Percentiles rank a stretch among this genome's conserved stretches.
phyloP scores from a whole-genome alignment of 225 moss, liverwort and hornwort species.

The Marchantia polymorpha region DNA sequence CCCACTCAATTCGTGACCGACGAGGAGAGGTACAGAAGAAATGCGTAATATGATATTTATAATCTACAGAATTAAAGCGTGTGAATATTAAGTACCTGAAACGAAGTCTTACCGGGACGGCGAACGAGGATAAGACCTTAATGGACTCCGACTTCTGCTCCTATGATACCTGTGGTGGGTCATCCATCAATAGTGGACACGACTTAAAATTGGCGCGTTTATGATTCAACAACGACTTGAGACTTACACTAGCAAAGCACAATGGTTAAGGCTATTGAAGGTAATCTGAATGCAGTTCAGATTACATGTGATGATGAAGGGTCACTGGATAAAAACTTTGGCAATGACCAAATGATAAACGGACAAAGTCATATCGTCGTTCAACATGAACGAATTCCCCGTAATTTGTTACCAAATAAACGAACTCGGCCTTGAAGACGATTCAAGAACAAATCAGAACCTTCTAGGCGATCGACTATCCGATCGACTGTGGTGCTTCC shows the following conservation, averaged over 20 bases:
- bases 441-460: slow-evolving; percentile 8
- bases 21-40: not conserved
- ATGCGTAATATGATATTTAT: not conserved
- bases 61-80: not conserved
- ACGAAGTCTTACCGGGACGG: slow-evolving; percentile 25
- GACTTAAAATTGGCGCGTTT: not conserved
- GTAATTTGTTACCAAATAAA: not conserved
- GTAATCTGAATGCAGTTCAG: too few relatives aligned
- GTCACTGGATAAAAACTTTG: too few relatives aligned
- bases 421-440: not conserved
- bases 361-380: not conserved
- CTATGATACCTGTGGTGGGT: slow-evolving; percentile 30
- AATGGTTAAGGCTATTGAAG: too few relatives aligned
- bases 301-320: too few relatives aligned
- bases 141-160: slow-evolving; percentile 82
- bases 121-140: slow-evolving; percentile 64
- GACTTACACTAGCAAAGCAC: too few relatives aligned
- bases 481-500: slow-evolving; percentile 74
- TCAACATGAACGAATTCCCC: not conserved
- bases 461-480: slow-evolving; percentile 80
- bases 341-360: not conserved
- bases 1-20: not conserved
- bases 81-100: not conserved
- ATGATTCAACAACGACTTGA: too few relatives aligned
- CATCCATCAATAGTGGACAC: not conserved